Evolutionary conservation across 805 yeast species (phyloP), one percentile per base, ranked within the genome.

Genomic region (Suhomyces tanzawaensis): DNA sequence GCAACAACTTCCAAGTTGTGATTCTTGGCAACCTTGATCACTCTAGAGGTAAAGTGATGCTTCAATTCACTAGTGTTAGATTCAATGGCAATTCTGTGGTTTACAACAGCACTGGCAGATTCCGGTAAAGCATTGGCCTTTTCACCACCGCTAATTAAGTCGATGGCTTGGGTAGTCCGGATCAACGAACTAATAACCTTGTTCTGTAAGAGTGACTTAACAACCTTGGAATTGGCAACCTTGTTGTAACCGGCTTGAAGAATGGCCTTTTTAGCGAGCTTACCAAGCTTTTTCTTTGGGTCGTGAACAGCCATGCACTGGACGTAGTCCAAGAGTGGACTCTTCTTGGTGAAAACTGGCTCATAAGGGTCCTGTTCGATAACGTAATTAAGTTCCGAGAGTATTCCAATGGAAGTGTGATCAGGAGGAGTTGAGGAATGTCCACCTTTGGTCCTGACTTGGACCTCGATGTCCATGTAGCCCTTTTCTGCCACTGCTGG

Each of bases 361-460:
- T 62, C 54, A 50, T 66, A 81, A 6, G 81, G 82, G 42, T 76
- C 72, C 8, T 59, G 56, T 57, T 88, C 95, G 28, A 86, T 64
- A 13, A 57, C 47, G 7, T 66, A 58, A 8, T 81, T 67, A 39
- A 85, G 64, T 40, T 82, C 79, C 2, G 87, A 69, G 36, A 81
- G 66, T 25, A 86, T 72, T 9, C 93, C 95, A 60, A 87, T 84
- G 2, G 84, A 73, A 4, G 95, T 85, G 53, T 86, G 93, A 32
- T 77, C 82, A 2, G 90, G 91, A 7, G 95, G 93, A n/a, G 73
- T 57, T 7, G 90, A 82, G 1, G 91, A 79, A 54, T 85, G 95
- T 7, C 95, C 95, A 26, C 95, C 95, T 11, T 79, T 77, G 15
- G 85, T 79, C 17, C 62, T 61, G 28, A 84, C 60, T 3, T 68